A percentile compares a stretch with the other conserved stretches of the same genome.
These are phyloP conservation scores for Strigomonas culicis DNA, from an alignment of 208 protist species.

Conservation along the genomic window DNA sequence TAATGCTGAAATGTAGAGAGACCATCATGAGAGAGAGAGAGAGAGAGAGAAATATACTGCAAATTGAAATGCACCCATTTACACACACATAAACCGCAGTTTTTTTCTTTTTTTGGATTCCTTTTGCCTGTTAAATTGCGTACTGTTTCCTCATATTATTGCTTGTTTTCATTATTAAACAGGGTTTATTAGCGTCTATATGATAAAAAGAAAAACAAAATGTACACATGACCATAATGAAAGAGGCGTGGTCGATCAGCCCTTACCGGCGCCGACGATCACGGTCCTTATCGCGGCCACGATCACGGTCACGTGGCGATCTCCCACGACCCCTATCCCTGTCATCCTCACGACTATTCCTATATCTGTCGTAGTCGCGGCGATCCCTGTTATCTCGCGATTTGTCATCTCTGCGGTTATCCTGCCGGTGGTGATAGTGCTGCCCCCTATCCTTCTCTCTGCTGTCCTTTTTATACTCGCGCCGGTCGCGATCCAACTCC, in stretches of 20 bases:
- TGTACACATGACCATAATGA: not conserved
- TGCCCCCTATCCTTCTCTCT: not conserved
- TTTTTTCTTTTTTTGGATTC: no score
- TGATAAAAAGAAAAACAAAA: not conserved
- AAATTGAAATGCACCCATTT: no score
- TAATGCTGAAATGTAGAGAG: no score
- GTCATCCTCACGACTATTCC: not conserved
- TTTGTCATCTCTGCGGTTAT: not conserved
- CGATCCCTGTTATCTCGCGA: not conserved
- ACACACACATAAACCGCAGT: no score
- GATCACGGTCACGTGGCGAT: conserved; percentile 2
- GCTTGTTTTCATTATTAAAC: no score
- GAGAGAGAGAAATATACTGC: no score
- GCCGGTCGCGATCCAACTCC: no score
- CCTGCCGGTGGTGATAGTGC: not conserved
- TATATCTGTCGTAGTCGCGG: not conserved
- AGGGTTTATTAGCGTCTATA: not conserved
- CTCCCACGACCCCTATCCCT: not conserved
- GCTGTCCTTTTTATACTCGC: not conserved
- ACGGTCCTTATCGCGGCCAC: conserved; percentile 2
- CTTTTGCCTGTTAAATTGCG: no score
- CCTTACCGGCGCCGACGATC: not conserved
- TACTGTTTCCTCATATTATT: no score
- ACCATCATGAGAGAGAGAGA: no score
- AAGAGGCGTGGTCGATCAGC: not conserved